A percentile compares a stretch with the other conserved stretches of the same genome.
Evolutionary conservation across 345 rosid species (phyloP).

Genomic region (Eucalyptus tenuipes): DNA sequence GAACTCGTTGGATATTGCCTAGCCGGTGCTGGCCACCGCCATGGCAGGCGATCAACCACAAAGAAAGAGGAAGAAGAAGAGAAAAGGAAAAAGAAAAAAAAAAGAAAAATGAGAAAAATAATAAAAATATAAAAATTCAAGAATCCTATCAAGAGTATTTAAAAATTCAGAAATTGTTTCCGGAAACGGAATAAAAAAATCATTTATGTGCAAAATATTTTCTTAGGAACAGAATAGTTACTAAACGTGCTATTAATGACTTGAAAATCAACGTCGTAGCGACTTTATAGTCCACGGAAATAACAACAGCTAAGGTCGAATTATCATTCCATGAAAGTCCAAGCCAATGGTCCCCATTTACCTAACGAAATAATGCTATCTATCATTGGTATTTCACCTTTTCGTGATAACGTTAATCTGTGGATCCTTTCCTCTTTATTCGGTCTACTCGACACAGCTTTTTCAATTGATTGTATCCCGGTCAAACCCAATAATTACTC

Average conservation of each 20-base stretch:
- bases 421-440: background rate
- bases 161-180: too few species aligned
- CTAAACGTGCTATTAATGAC: too few species aligned
- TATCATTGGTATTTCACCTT: background rate
- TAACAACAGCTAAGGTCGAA: background rate
- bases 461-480: background rate
- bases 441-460: background rate
- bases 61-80: too few species aligned
- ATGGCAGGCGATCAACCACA: too few species aligned
- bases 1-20: too few species aligned
- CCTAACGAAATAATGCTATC: background rate
- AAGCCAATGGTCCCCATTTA: background rate
- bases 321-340: background rate
- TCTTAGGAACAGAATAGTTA: accelerated
- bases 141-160: too few species aligned
- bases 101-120: accelerated
- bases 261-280: background rate
- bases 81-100: too few species aligned
- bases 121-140: too few species aligned
- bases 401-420: background rate
- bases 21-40: accelerated
- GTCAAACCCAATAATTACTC: background rate
- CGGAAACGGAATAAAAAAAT: accelerated
- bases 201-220: too few species aligned
- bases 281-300: background rate